Percentiles rank a stretch among this genome's conserved stretches.
phyloP scores from a whole-genome alignment of 768 basidiomycete genomes.

The Paxillus involutus region DNA sequence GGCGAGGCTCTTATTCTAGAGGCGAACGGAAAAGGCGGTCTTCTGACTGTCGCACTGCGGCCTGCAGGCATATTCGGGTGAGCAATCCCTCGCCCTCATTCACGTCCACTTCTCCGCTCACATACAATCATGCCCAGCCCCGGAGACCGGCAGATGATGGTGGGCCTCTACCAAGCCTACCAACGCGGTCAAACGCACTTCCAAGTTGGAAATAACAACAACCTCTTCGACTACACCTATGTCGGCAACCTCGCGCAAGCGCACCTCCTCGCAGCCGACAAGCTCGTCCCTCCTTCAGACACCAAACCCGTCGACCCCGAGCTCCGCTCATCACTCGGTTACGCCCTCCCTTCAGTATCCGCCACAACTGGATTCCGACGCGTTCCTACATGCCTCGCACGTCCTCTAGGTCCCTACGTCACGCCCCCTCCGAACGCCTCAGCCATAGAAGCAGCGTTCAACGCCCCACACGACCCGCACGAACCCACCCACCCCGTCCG shows the following conservation, averaged over 20 bases:
- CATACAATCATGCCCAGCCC: slow-evolving; percentile 49
- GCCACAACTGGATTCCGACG: slow-evolving; percentile 63
- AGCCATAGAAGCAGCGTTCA: slow-evolving; percentile 56
- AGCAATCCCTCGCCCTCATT: slow-evolving; percentile 20
- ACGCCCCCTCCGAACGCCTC: slow-evolving; percentile 58
- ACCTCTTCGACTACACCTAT: slow-evolving; percentile 95
- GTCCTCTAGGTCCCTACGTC: slow-evolving; percentile 82
- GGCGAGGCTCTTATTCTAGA: slow-evolving; percentile 82
- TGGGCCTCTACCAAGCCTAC: slow-evolving; percentile 78
- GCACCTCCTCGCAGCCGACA: slow-evolving; percentile 92
- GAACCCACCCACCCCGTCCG: slow-evolving; percentile 52
- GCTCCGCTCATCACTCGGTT: slow-evolving; percentile 39
- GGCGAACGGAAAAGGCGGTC: slow-evolving; percentile 82
- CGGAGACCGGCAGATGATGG: slow-evolving; percentile 85
- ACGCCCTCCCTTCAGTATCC: slow-evolving; percentile 60
- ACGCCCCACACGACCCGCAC: slow-evolving; percentile 39
- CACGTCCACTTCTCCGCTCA: slow-evolving; percentile 1
- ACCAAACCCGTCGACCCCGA: slow-evolving; percentile 43
- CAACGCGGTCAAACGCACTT: slow-evolving; percentile 82
- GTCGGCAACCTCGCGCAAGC: slow-evolving; percentile 94
- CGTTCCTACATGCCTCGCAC: slow-evolving; percentile 76
- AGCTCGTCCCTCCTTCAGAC: slow-evolving; percentile 50
- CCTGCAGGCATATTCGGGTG: slow-evolving; percentile 97
- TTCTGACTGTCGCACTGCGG: slow-evolving; percentile 86
- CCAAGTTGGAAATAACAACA: slow-evolving; percentile 92